Base-by-base conservation (phyloP, 2,329 filamentous ascomycete species). In the Aureobasidium namibiae region DNA sequence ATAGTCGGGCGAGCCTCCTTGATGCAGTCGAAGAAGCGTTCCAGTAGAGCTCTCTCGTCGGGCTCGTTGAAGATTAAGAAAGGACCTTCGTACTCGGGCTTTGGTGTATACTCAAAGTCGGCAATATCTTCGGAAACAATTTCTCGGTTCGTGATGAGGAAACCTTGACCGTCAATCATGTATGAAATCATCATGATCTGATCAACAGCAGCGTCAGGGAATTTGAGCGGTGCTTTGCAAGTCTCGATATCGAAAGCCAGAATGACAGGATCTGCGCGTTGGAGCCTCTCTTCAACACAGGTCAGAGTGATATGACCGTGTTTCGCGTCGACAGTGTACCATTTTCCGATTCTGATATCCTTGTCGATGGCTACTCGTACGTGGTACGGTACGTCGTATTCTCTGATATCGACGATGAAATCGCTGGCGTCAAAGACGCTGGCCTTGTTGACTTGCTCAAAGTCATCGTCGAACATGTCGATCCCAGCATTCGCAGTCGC, bases 171-270 rank as follows among this genome's bases (percentile, higher is more conserved):
- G 67, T 99, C 94, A 67, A 99, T 97, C 95, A 99, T 99, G 78
- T 99, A 99, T 33, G 95, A 99, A 72, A 99, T 92, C 94, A 99
- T 99, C 92, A 99, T 99, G 69, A 99, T 88, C 72, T 96, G 92
- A 75, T 99, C 94, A 63, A 96, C 87, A 4, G 91, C 83, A 1
- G 94, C 87, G 70, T 99, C 95, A 26, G 94, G 95, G 67, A 99
- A 99, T 73, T 99, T 99, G 58, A 99, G 79, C 1, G 95, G 94
- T 16, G 94, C 79, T 70, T 99, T 99, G 5, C 90, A 92, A 2
- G 94, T 99, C 75, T 99, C 94, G 69, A 99, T 99, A 84, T 99
- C 94, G 75, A 87, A 99, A n/a, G 94, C 94, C 82, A 99, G 88
- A 21, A 99, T 89, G n/a, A 97, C 89, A 1, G 94, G 94, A 68